Percentiles rank a stretch among this genome's conserved stretches.
Conservation (phyloP, 2,329 filamentous ascomycete genomes). For the Cadophora luteo-olivacea region DNA sequence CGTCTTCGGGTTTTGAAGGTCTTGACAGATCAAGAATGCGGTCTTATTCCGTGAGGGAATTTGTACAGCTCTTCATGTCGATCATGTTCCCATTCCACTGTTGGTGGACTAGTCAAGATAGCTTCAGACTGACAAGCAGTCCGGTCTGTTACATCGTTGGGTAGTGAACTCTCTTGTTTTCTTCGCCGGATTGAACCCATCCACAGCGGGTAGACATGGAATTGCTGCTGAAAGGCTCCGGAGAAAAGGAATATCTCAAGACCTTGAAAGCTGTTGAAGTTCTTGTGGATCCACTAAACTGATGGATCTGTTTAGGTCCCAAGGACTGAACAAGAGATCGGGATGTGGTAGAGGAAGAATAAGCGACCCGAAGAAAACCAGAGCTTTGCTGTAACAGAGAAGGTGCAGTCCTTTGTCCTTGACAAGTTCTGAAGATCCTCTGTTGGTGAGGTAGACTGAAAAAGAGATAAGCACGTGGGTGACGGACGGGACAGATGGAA, state of each 20-base stretch:
- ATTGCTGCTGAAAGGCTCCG: background rate
- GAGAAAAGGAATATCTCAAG: background rate
- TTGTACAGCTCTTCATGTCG: background rate
- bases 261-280: background rate
- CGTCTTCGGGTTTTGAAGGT: conserved; percentile 5
- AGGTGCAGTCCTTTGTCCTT: background rate
- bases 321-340: background rate
- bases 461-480: background rate
- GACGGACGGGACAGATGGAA: background rate
- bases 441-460: background rate
- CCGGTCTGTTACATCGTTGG: background rate
- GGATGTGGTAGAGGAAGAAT: background rate
- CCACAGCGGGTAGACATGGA: background rate
- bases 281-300: background rate
- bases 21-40: background rate
- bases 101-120: background rate
- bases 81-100: background rate
- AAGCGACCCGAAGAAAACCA: background rate
- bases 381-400: background rate
- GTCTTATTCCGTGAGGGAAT: background rate
- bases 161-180: background rate
- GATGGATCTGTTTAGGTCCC: background rate
- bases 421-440: background rate
- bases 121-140: background rate
- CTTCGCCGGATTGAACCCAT: background rate